Conservation (phyloP, 768 basidiomycete genomes). For the Leccinum variicolor region DNA sequence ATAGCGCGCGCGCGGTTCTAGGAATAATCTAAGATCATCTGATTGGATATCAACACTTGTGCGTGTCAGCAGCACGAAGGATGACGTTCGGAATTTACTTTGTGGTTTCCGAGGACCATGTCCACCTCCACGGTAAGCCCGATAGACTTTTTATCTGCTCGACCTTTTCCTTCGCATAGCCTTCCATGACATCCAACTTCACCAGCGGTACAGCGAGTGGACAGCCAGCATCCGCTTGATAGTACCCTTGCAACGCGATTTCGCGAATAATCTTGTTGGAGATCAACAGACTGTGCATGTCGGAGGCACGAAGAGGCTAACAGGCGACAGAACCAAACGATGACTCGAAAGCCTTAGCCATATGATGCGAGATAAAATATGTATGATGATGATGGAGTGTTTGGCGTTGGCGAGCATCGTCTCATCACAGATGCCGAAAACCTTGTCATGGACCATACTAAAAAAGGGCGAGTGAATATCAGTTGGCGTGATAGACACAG, state of each 20-base stretch:
- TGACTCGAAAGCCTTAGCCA: slow-evolving; percentile 97
- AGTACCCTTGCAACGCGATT: slow-evolving; percentile 64
- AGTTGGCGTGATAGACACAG: neutral
- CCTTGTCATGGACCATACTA: slow-evolving; percentile 96
- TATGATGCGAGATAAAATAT: slow-evolving; percentile 98
- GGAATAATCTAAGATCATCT: too few relatives aligned
- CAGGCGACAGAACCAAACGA: slow-evolving; percentile 99
- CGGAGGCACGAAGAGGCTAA: slow-evolving; percentile 89
- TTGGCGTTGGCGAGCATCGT: slow-evolving; percentile 91
- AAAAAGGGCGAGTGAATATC: neutral
- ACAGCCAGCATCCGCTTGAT: too few relatives aligned
- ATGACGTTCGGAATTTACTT: too few relatives aligned
- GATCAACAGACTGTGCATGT: slow-evolving; percentile 94
- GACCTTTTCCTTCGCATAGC: too few relatives aligned
- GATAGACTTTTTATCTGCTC: too few relatives aligned
- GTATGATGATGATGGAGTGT: slow-evolving; percentile 95
- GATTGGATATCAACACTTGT: too few relatives aligned
- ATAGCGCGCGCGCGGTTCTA: too few relatives aligned
- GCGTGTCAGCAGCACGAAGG: too few relatives aligned
- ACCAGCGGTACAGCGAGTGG: too few relatives aligned
- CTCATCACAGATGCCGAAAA: slow-evolving; percentile 94
- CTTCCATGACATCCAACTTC: too few relatives aligned
- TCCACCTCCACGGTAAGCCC: too few relatives aligned
- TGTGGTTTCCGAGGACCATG: too few relatives aligned
- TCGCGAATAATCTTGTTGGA: slow-evolving; percentile 90